These are phyloP conservation scores for Spathaspora gorwiae DNA, from an alignment of 805 yeast genomes.

Conservation along the genomic window DNA sequence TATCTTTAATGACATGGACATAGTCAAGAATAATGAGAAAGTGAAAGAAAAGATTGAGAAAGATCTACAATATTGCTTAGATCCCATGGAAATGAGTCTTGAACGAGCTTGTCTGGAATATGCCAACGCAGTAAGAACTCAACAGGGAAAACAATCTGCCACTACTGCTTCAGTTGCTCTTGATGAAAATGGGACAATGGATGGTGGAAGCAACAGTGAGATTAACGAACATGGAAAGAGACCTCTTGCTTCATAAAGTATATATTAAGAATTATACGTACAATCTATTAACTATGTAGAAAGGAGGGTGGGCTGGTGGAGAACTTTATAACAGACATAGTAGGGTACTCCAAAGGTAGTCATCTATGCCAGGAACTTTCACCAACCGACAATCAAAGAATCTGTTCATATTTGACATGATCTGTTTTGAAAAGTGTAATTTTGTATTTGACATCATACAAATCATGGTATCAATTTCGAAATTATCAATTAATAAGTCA, in stretches of 20 bases:
- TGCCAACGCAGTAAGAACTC: constrained; percentile 20
- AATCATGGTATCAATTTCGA: not conserved
- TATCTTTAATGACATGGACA: constrained; percentile 20
- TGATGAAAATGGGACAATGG: not conserved
- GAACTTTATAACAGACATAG: not conserved
- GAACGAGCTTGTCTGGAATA: constrained; percentile 33
- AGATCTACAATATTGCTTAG: constrained; percentile 30
- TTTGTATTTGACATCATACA: not conserved
- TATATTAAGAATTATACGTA: not conserved
- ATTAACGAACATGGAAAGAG: constrained; percentile 34
- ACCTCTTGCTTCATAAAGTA: constrained; percentile 6
- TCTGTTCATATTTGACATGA: not conserved
- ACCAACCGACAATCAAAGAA: constrained; percentile 2
- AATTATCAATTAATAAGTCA: constrained; percentile 3
- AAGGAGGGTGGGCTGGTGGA: not conserved
- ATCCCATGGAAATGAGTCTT: constrained; percentile 27
- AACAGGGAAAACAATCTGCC: not conserved
- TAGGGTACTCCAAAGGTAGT: not conserved
- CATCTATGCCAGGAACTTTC: not conserved
- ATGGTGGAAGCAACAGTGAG: not conserved
- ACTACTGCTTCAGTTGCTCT: too few relatives aligned
- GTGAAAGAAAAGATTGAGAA: constrained; percentile 27
- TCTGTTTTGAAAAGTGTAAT: not conserved
- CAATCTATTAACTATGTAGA: not conserved
- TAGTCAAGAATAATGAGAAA: constrained; percentile 24